Evolutionary conservation across 1,139 yeast genomes (phyloP).

Genomic region (Diutina catenulata): DNA sequence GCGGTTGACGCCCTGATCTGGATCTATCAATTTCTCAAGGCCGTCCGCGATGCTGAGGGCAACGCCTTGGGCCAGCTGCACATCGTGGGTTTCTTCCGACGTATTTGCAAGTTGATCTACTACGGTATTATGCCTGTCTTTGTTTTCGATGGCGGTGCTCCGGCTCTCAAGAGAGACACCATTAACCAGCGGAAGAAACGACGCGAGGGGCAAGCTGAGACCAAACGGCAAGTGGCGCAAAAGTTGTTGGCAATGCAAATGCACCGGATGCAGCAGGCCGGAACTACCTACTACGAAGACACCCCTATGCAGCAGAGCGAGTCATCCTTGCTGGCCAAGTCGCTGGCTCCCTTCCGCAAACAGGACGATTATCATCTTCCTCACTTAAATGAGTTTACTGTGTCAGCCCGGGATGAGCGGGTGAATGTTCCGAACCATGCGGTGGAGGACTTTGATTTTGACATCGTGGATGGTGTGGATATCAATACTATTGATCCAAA

Average conservation of each 20-base stretch:
- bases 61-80: constrained; percentile 71
- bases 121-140: constrained; percentile 89
- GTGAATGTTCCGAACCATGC: constrained; percentile 51
- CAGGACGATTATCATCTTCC: constrained; percentile 87
- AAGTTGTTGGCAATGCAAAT: constrained; percentile 70
- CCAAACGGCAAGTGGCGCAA: constrained; percentile 67
- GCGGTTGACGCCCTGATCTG: constrained; percentile 99
- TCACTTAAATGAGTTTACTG: constrained; percentile 30
- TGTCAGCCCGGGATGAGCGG: constrained; percentile 47
- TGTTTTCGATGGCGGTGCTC: constrained; percentile 98
- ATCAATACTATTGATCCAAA: constrained; percentile 60
- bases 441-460: constrained; percentile 37
- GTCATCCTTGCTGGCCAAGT: not conserved
- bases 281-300: not conserved
- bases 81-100: constrained; percentile 83
- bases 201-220: constrained; percentile 64
- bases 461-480: constrained; percentile 62
- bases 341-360: constrained; percentile 14
- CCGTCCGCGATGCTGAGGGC: constrained; percentile 83
- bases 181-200: constrained; percentile 58
- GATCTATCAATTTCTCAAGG: constrained; percentile 94
- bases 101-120: constrained; percentile 82
- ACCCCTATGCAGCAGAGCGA: not conserved
- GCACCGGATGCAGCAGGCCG: constrained; percentile 23
- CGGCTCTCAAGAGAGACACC: constrained; percentile 68